phyloP scores from a whole-genome alignment of 2,329 filamentous ascomycete genomes.

The Aspergillus sp. region DNA sequence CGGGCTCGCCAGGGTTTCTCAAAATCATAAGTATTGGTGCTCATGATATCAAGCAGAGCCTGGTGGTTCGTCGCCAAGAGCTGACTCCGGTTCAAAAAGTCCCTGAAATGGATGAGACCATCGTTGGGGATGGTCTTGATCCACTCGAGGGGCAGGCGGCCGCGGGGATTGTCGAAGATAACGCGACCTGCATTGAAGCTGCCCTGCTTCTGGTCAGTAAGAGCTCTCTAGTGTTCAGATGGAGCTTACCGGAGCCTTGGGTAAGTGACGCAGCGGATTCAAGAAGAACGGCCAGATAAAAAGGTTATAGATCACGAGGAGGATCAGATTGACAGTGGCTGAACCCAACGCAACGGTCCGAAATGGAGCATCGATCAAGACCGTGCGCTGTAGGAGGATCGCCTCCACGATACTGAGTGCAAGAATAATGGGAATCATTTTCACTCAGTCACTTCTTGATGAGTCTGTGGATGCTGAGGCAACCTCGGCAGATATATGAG shows the following conservation, averaged over 20 bases:
- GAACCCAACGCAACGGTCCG: slow-evolving; percentile 27
- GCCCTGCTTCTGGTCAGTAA: slow-evolving; percentile 28
- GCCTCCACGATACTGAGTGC: slow-evolving; percentile 33
- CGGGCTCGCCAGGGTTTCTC: slow-evolving; percentile 54
- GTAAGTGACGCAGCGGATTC: slow-evolving; percentile 56
- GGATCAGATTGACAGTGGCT: slow-evolving; percentile 30
- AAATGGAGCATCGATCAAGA: slow-evolving; percentile 32
- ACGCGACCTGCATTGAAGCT: slow-evolving; percentile 31
- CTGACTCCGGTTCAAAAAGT: slow-evolving; percentile 48
- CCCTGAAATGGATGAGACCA: slow-evolving; percentile 58
- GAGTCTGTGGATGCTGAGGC: slow-evolving; percentile 8
- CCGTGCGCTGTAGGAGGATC: slow-evolving; percentile 33
- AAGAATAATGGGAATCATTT: slow-evolving; percentile 12
- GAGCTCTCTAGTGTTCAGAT: not conserved
- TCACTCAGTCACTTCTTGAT: not conserved
- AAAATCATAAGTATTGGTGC: slow-evolving; percentile 59
- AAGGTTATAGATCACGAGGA: slow-evolving; percentile 41
- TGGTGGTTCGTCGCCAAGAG: slow-evolving; percentile 41
- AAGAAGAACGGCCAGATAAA: slow-evolving; percentile 57
- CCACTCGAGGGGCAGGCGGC: slow-evolving; percentile 47
- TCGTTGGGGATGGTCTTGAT: slow-evolving; percentile 59
- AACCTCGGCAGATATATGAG: slow-evolving; percentile 20
- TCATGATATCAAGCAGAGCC: slow-evolving; percentile 57
- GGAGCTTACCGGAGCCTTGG: slow-evolving; percentile 45
- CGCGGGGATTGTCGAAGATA: slow-evolving; percentile 41